Conservation (phyloP, 164 flowering plant genomes). For the Aristolochia contorta region DNA sequence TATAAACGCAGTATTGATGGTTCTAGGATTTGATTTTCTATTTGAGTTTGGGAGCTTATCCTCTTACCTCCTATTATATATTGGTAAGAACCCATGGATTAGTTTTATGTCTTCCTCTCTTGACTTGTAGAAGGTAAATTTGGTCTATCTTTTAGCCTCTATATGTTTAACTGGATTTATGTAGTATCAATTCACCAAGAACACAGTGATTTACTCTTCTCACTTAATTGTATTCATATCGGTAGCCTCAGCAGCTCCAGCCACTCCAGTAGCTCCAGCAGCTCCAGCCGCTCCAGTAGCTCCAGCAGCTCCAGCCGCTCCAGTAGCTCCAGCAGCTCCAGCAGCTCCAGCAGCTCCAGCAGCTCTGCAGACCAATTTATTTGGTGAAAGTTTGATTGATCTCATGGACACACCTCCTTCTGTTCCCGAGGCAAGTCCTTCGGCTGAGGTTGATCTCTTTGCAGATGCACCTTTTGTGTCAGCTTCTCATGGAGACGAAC, state of each 20-base stretch:
- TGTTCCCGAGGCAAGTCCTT: constrained; percentile 23
- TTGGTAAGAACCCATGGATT: too few species aligned
- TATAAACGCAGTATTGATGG: too few species aligned
- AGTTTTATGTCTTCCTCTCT: too few species aligned
- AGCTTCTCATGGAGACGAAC: constrained; percentile 40
- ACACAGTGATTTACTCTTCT: not conserved
- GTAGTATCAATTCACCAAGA: too few species aligned
- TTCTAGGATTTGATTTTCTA: too few species aligned
- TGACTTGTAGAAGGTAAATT: too few species aligned
- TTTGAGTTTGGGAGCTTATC: too few species aligned
- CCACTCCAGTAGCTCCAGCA: constrained; percentile 14
- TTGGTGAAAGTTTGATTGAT: constrained; percentile 31
- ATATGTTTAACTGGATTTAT: too few species aligned
- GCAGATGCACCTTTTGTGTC: constrained; percentile 93
- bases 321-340: constrained; percentile 33
- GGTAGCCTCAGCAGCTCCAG: constrained; percentile 56
- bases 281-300: constrained; percentile 37
- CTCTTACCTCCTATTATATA: too few species aligned
- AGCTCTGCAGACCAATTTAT: constrained; percentile 52
- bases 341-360: constrained; percentile 35
- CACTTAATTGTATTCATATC: not conserved
- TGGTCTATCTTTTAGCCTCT: too few species aligned
- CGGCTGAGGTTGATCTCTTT: constrained; percentile 72
- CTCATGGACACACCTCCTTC: constrained; percentile 62
- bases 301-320: constrained; percentile 20